These are phyloP conservation scores for Chalaropsis ovoidea DNA, from an alignment of 2,329 filamentous ascomycete species.

Conservation along the genomic window DNA sequence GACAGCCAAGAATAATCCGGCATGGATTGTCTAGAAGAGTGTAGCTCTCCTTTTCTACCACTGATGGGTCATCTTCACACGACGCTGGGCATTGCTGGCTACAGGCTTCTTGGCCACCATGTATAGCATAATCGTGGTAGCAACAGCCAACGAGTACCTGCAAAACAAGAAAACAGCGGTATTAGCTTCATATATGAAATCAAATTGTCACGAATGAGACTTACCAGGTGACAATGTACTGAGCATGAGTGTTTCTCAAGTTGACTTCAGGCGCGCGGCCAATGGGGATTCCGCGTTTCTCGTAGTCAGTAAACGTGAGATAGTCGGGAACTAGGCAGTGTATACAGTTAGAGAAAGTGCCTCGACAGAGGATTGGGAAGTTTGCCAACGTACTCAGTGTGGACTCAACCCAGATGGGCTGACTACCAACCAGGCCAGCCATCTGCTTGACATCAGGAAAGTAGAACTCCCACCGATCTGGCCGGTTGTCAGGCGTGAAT, in stretches of 20 bases:
- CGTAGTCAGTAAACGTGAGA: slow-evolving; percentile 62
- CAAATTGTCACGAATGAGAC: slow-evolving; percentile 30
- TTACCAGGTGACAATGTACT: slow-evolving; percentile 99
- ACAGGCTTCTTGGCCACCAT: slow-evolving; percentile 86
- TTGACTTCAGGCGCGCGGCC: slow-evolving; percentile 83
- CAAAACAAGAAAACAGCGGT: neutral
- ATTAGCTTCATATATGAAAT: slow-evolving; percentile 5
- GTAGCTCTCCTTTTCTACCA: slow-evolving; percentile 43
- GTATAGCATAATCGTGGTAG: slow-evolving; percentile 91
- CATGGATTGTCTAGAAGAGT: slow-evolving; percentile 30
- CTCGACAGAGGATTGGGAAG: neutral
- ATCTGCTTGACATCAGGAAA: slow-evolving; percentile 92
- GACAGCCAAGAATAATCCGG: slow-evolving; percentile 30
- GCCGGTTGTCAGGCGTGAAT: slow-evolving; percentile 87
- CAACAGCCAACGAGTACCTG: slow-evolving; percentile 76
- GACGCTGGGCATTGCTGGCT: slow-evolving; percentile 53
- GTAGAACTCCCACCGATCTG: slow-evolving; percentile 77
- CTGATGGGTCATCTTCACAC: slow-evolving; percentile 65
- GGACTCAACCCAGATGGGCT: slow-evolving; percentile 89
- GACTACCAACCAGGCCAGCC: slow-evolving; percentile 70
- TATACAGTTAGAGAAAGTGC: neutral
- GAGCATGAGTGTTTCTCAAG: slow-evolving; percentile 88
- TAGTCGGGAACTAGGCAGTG: slow-evolving; percentile 59
- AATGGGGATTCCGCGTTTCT: slow-evolving; percentile 76
- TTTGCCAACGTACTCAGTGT: slow-evolving; percentile 61